Evolutionary conservation across 2,329 filamentous ascomycete genomes (phyloP), one percentile per base, ranked within the genome.

Genomic region (Exserohilum turcica): DNA sequence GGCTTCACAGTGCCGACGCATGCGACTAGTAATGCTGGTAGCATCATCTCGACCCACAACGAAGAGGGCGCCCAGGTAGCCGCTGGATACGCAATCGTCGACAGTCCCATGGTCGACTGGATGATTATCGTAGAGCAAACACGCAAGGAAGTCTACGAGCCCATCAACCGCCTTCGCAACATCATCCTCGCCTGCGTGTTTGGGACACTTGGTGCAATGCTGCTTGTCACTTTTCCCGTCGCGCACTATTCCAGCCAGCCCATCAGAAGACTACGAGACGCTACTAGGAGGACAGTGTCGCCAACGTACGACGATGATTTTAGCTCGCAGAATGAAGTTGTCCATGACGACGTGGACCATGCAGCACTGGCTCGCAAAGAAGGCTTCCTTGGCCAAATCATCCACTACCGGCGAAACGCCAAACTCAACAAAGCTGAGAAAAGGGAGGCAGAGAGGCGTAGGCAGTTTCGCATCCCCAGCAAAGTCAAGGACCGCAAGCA

Each of bases 181-280:
- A 90, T 96, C 44, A 82, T 97, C 1, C 75, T 96, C 2, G 90
- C 86, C 5, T 96, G 91, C 56, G 89, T 96, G 0, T 95, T 96
- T 70, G 90, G 89, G 1, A 93, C 91, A 0, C 82, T 87, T 10
- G 92, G 88, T 0, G 80, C 88, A 4, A 83, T 95, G 45, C 71
- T 92, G 3, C 57, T 95, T 7, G 71, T 95, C 1, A 81, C 91
- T 2, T 82, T 92, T 32, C 91, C 92, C 0, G 85, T 92, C 32
- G 91, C 92, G 1, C 92, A 96, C 69, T 84, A 89, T 54, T 89
- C 89, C 43, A 91, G 94, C 40, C 79, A 86, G 61, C 92, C 92
- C 0, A 96, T 96, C 60, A 80, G 88, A 44, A 82, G 88, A 57
- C 78, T 96, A 33, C 89, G 90, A 65, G 79, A 82, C 27, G 91